Conservation (phyloP, 2,329 filamentous ascomycete genomes). For the Ciborinia camelliae region DNA sequence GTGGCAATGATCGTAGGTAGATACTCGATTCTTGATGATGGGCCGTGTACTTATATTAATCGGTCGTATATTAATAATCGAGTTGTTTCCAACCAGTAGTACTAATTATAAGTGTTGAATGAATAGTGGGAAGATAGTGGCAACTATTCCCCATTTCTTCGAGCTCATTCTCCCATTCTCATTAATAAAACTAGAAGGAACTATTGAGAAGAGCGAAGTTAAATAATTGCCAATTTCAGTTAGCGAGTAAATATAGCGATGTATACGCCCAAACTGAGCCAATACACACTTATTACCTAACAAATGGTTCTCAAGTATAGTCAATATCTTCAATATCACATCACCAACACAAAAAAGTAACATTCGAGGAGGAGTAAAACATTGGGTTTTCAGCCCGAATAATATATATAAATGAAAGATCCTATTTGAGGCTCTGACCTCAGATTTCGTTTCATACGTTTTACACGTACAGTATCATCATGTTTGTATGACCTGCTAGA, state of each 20-base stretch:
- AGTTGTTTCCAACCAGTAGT: too few species aligned
- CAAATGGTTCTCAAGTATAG: background rate
- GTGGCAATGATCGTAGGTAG: constrained; percentile 3
- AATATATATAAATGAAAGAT: background rate
- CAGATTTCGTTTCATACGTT: constrained; percentile 4
- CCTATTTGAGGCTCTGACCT: constrained; percentile 14
- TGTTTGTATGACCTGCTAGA: background rate
- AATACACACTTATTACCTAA: background rate
- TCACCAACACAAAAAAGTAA: background rate
- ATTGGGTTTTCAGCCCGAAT: background rate
- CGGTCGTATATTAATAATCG: too few species aligned
- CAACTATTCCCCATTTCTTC: background rate
- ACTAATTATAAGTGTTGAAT: background rate
- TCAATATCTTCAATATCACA: background rate
- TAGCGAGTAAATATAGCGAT: background rate
- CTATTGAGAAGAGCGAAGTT: background rate
- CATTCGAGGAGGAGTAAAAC: background rate
- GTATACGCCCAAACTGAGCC: background rate
- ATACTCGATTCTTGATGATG: background rate
- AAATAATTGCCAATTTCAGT: background rate
- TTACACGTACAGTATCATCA: background rate
- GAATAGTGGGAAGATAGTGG: background rate
- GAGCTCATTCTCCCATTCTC: background rate
- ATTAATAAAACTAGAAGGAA: background rate
- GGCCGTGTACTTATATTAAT: background rate